Conservation (phyloP, 129 eudicot species). For the Saposhnikovia divaricata region DNA sequence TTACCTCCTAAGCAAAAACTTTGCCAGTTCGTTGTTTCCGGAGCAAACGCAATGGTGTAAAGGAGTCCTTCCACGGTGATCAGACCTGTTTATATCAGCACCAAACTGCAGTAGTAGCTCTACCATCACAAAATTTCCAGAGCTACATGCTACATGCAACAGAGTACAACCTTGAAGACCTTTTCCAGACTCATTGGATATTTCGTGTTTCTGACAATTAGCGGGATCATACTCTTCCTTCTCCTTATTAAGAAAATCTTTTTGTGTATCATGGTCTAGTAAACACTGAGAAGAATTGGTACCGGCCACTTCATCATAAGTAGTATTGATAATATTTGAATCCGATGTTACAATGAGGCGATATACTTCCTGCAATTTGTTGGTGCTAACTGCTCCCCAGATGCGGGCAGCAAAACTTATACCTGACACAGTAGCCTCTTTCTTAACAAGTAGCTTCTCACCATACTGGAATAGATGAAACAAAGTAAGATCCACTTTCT, state of each 20-base stretch:
- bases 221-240: slow-evolving; percentile 35
- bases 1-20: slow-evolving; percentile 88
- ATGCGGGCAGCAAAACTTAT: slow-evolving; percentile 32
- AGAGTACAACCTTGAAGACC: slow-evolving; percentile 77
- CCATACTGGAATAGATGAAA: slow-evolving; percentile 47
- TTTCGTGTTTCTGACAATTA: slow-evolving; percentile 37
- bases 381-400: slow-evolving; percentile 82
- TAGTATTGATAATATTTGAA: slow-evolving; percentile 51
- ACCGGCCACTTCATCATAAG: slow-evolving; percentile 51
- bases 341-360: slow-evolving; percentile 51
- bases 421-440: slow-evolving; percentile 29
- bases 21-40: slow-evolving; percentile 67
- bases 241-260: slow-evolving; percentile 14
- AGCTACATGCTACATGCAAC: slow-evolving; percentile 74
- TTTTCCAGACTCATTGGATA: slow-evolving; percentile 38
- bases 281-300: slow-evolving; percentile 28
- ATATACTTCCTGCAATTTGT: slow-evolving; percentile 61
- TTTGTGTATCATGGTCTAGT: slow-evolving; percentile 22
- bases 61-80: slow-evolving; percentile 83
- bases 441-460: slow-evolving; percentile 48
- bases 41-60: slow-evolving; percentile 72
- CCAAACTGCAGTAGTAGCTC: slow-evolving; percentile 89
- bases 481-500: not conserved
- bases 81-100: slow-evolving; percentile 74
- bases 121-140: slow-evolving; percentile 61